Evolutionary conservation across 768 basidiomycete species (phyloP), one percentile per base, ranked within the genome.

Genomic region (Tephrocybe sp.): DNA sequence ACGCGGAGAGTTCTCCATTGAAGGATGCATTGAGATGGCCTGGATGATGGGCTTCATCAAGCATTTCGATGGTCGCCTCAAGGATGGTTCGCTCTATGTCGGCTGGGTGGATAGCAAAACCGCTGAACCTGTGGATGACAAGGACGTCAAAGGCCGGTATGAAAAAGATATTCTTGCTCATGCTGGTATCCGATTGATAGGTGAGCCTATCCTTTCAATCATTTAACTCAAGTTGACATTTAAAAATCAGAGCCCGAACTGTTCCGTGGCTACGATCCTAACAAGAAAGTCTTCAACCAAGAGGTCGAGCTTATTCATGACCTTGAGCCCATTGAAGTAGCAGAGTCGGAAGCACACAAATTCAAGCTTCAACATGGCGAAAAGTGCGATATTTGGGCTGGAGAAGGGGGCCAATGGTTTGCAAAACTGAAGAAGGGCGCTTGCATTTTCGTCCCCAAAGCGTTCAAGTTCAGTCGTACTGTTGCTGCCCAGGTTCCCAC

Each of bases 21-120:
- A 97, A 68, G 97, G 97, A 16, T 92, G 92, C 63, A 97, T 99
- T 62, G 97, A 99, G 74, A 96, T 99, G 90, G 95, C 96, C 2
- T 99, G 96, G 95, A 86, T 98, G 70, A 98, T 95, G 92, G 96
- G 97, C 36, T 84, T 82, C 72, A 97, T 98, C 81, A 97, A 95
- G 69, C 94, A 99, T 75, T 96, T 98, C 69, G 92, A 99, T 59
- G 97, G 97, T 14, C 93, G 93, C 51, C 80, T 98, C 59, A 94
- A 96, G 73, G 84, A 89, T 59, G 93, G 92, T 39, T 82, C 89
- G 30, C 77, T 96, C 30, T 89, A 98, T 63, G 96, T 99, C 59
- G 97, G 97, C 31, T 99, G 97, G 97, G 94, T 98, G 43, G 96
- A 98, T 63, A 84, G 85, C 64, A 96, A 97, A 77, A 83, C 88